Evolutionary conservation across 2,329 filamentous ascomycete species (phyloP).

Genomic region (Scedosporium dehoogii): DNA sequence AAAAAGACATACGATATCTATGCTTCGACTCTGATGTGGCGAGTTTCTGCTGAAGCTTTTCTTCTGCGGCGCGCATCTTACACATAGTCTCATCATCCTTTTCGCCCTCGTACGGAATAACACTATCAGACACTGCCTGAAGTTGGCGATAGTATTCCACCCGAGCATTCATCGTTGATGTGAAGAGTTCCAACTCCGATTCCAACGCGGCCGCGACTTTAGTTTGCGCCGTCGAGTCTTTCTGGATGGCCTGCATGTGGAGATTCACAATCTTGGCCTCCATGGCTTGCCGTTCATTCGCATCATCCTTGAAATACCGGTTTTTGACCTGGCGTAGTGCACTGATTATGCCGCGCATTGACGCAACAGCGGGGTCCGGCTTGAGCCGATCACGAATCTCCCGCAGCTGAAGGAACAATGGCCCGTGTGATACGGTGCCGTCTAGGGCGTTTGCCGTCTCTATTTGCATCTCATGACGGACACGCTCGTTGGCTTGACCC

Average conservation of each 20-base stretch:
- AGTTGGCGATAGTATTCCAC: constrained; percentile 86
- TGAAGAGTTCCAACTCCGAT: constrained; percentile 67
- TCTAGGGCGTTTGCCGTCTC: constrained; percentile 51
- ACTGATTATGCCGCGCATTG: constrained; percentile 60
- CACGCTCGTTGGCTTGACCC: constrained; percentile 65
- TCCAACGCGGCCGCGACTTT: constrained; percentile 42
- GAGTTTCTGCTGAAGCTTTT: constrained; percentile 45
- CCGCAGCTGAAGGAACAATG: constrained; percentile 45
- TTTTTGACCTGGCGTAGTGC: constrained; percentile 52
- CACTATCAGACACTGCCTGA: constrained; percentile 82
- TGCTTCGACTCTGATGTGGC: constrained; percentile 59
- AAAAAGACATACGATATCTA: constrained; percentile 49
- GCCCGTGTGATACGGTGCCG: constrained; percentile 61
- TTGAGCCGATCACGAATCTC: constrained; percentile 34
- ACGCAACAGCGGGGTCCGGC: constrained; percentile 42
- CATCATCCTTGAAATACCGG: constrained; percentile 2
- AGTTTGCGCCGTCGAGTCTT: constrained; percentile 37
- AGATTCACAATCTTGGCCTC: constrained; percentile 57
- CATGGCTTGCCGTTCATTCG: constrained; percentile 42
- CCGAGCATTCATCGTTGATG: constrained; percentile 70
- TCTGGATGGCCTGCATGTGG: constrained; percentile 52
- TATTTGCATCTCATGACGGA: constrained; percentile 60
- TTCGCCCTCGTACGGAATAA: constrained; percentile 61
- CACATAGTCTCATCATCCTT: constrained; percentile 39
- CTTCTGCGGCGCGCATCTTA: constrained; percentile 19